Conservation (phyloP, 805 yeast genomes). For the Wickerhamiella domercqiae region DNA sequence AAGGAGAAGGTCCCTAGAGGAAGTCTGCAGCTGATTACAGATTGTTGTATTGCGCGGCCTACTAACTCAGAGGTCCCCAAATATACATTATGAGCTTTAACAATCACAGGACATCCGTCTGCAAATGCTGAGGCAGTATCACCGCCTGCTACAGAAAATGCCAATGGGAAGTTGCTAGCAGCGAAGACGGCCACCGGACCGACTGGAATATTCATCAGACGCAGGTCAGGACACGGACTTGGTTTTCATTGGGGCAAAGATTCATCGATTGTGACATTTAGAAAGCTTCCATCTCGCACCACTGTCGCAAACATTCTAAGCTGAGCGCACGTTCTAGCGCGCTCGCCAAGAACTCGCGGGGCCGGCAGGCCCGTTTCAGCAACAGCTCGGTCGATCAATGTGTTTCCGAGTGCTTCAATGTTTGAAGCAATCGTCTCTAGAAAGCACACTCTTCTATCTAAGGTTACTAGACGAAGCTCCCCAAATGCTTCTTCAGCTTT, state of each 20-base stretch:
- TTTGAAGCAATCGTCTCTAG: neutral
- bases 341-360: neutral
- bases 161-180: neutral
- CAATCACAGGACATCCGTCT: neutral
- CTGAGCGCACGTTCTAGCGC: neutral
- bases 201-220: neutral
- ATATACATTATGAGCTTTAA: neutral
- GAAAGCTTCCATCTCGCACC: neutral
- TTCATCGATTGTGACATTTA: neutral
- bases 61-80: constrained; percentile 1
- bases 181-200: constrained; percentile 1
- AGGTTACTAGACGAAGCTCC: neutral
- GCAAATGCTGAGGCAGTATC: constrained; percentile 1
- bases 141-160: neutral
- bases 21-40: neutral
- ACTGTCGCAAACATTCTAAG: neutral
- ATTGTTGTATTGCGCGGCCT: neutral
- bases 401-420: neutral
- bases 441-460: neutral
- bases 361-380: neutral
- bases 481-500: neutral
- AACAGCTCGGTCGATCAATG: neutral
- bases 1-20: neutral
- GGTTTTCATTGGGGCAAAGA: neutral
- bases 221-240: neutral